Percentiles rank a stretch among this genome's conserved stretches.
phyloP scores from a whole-genome alignment of 257 asterid genomes.

The Plantago elongata region DNA sequence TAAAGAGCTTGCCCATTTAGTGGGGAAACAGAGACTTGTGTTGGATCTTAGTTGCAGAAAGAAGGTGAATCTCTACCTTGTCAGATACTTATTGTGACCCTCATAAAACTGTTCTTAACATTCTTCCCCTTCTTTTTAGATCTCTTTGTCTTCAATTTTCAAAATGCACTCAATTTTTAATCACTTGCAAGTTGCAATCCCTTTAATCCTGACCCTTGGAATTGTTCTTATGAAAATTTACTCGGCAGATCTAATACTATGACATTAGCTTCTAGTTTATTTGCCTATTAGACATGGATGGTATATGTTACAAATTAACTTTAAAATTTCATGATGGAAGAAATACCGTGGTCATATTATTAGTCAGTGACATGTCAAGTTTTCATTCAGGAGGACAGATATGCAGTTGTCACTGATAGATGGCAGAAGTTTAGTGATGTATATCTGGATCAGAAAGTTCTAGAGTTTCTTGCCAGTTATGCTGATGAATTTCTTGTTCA shows the following conservation, averaged over 20 bases:
- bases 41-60: conserved; percentile 95
- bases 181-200: too few relatives aligned
- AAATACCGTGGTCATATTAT: background rate
- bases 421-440: conserved; percentile 96
- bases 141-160: too few relatives aligned
- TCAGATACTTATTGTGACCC: background rate
- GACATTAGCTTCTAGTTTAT: too few relatives aligned
- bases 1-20: conserved; percentile 59
- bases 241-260: too few relatives aligned
- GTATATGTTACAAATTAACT: too few relatives aligned
- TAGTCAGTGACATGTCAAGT: background rate
- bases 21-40: conserved; percentile 74
- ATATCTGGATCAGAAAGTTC: conserved; percentile 60
- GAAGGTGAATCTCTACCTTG: conserved; percentile 46
- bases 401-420: conserved; percentile 89
- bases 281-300: too few relatives aligned
- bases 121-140: too few relatives aligned
- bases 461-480: conserved; percentile 58
- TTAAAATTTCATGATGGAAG: too few relatives aligned
- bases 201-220: too few relatives aligned
- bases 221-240: too few relatives aligned
- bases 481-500: conserved; percentile 97
- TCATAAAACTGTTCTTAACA: too few relatives aligned
- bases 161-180: too few relatives aligned
- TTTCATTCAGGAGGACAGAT: conserved; percentile 51